Evolutionary conservation across 106 monocot species (phyloP).

Genomic region (Dendrobium officinale): DNA sequence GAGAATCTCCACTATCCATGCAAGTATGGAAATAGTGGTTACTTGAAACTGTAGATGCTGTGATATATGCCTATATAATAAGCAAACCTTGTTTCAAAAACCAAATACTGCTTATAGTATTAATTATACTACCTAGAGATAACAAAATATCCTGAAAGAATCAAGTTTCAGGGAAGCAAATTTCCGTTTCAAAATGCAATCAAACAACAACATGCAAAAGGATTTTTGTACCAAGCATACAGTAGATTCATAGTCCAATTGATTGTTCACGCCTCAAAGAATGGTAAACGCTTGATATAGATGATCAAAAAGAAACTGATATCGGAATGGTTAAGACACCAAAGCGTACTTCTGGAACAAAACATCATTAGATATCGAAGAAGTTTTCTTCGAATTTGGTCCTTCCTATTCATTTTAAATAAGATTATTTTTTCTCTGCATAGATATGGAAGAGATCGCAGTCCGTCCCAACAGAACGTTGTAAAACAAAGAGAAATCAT

Average conservation of each 20-base stretch:
- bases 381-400: too few species aligned
- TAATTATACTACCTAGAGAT: not conserved
- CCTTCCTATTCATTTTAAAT: too few species aligned
- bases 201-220: not conserved
- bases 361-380: too few species aligned
- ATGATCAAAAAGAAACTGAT: not conserved
- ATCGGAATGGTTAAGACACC: not conserved
- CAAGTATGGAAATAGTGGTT: not conserved
- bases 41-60: not conserved
- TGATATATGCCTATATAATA: not conserved
- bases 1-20: conserved; percentile 6
- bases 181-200: not conserved
- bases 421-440: too few species aligned
- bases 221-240: too few species aligned
- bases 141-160: not conserved
- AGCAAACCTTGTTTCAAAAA: not conserved
- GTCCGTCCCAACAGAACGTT: too few species aligned
- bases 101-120: not conserved
- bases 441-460: too few species aligned
- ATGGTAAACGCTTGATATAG: not conserved
- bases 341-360: not conserved
- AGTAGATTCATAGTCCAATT: not conserved
- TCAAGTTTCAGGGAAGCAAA: not conserved
- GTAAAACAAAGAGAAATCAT: too few species aligned
- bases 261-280: not conserved